Percentiles rank a stretch among this genome's conserved stretches.
Conservation (phyloP, 352 stramenopile species). For the Phytophthora pisi region DNA sequence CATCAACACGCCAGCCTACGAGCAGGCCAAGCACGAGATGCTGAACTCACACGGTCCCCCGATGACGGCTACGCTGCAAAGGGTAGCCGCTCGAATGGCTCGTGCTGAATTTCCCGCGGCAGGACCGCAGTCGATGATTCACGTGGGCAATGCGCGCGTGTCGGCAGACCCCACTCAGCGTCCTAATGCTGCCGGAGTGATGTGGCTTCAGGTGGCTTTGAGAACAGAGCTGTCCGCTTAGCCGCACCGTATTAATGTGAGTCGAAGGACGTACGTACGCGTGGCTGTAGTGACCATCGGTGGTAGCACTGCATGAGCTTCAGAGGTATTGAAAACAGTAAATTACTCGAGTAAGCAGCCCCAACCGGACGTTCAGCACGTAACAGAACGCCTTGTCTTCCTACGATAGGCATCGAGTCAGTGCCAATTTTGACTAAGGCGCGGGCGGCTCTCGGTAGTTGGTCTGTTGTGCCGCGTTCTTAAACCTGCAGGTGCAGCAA, state of each 20-base stretch:
- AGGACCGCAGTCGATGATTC: too few species aligned
- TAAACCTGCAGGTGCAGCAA: conserved; percentile 39
- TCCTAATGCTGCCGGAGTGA: too few species aligned
- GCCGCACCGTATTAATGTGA: background rate
- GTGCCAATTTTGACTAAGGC: background rate
- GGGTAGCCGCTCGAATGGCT: too few species aligned
- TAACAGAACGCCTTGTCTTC: too few species aligned
- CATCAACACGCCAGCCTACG: too few species aligned
- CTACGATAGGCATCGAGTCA: background rate
- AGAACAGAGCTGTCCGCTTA: background rate
- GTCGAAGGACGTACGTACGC: background rate
- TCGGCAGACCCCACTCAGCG: too few species aligned
- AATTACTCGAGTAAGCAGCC: background rate
- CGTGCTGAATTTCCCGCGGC: too few species aligned
- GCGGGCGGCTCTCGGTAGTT: background rate
- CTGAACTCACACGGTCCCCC: too few species aligned
- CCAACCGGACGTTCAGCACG: background rate
- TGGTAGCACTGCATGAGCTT: background rate
- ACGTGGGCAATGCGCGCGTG: too few species aligned
- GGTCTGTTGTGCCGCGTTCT: conserved; percentile 39
- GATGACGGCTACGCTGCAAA: too few species aligned
- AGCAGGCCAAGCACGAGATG: too few species aligned
- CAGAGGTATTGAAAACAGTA: background rate
- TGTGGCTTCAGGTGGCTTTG: too few species aligned
- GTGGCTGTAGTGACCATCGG: background rate